Evolutionary conservation across 331 rosid species (phyloP).

Genomic region (Phaseolus coccineus): DNA sequence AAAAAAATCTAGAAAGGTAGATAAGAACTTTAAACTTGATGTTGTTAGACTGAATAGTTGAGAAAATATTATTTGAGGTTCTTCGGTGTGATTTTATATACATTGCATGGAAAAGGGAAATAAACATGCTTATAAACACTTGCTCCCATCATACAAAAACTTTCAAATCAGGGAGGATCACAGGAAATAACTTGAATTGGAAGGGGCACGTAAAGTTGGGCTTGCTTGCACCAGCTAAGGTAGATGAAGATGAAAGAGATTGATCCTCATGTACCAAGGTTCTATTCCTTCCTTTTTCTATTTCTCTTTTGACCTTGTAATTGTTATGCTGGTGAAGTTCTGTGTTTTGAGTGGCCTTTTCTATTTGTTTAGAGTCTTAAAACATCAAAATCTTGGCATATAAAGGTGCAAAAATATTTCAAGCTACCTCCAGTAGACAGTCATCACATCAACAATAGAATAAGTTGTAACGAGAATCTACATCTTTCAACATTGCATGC

Average conservation of each 20-base stretch:
- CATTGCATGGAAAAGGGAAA: constrained; percentile 1
- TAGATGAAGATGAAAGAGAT: constrained; percentile 64
- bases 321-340: neutral
- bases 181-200: constrained; percentile 59
- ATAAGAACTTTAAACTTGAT: too few relatives aligned
- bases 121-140: neutral
- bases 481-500: too few relatives aligned
- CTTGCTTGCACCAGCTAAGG: constrained; percentile 67
- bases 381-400: constrained; percentile 64
- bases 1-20: too few relatives aligned
- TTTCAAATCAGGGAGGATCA: constrained; percentile 51
- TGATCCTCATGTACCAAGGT: constrained; percentile 54
- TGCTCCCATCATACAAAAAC: too few relatives aligned
- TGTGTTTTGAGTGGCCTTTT: neutral
- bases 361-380: constrained; percentile 52
- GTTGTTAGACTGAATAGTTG: too few relatives aligned
- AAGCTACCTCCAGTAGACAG: constrained; percentile 19
- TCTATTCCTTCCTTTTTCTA: neutral
- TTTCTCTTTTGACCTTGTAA: neutral
- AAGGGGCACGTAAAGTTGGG: constrained; percentile 67
- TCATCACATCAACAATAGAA: too few relatives aligned
- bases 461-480: too few relatives aligned
- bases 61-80: neutral
- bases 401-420: constrained; percentile 57
- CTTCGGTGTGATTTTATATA: neutral